phyloP scores from a whole-genome alignment of 108 stramenopile genomes.

The Nitzschia sp. region DNA sequence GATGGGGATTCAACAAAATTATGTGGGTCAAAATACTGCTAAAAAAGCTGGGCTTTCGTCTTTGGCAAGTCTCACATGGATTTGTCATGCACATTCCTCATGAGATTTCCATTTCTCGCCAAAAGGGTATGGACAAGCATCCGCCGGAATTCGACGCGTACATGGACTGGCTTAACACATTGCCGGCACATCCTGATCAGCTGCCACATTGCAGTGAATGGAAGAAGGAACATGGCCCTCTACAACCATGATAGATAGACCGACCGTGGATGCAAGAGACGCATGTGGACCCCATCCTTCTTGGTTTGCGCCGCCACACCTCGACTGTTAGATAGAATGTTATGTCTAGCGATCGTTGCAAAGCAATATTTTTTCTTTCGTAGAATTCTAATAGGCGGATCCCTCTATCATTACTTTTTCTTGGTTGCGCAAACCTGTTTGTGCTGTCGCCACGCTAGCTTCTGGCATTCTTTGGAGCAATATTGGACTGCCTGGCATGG shows the following conservation, averaged over 20 bases:
- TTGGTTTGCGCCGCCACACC: no score
- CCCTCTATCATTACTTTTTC: no score
- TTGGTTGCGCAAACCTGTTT: no score
- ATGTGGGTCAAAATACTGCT: slow-evolving; percentile 67
- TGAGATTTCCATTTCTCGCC: slow-evolving; percentile 50
- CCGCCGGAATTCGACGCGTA: slow-evolving; percentile 11
- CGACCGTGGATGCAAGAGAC: no score
- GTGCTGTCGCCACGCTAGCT: no score
- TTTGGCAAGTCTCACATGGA: slow-evolving; percentile 54
- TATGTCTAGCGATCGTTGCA: no score
- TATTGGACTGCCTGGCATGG: no score
- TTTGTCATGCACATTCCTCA: slow-evolving; percentile 79
- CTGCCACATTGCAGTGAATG: slow-evolving; percentile 6
- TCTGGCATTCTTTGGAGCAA: no score
- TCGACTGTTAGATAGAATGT: no score
- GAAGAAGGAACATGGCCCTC: slow-evolving; percentile 2
- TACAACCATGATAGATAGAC: not conserved
- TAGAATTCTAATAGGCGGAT: no score
- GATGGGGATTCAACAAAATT: slow-evolving; percentile 80
- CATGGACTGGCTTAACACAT: not conserved
- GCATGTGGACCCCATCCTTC: no score
- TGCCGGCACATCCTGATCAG: slow-evolving; percentile 5
- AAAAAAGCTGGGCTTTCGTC: slow-evolving; percentile 50
- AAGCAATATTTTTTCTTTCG: no score
- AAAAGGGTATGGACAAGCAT: not conserved